Evolutionary conservation across 306 rosid species (phyloP), one percentile per base, ranked within the genome.

Genomic region (Sechiopsis laciniata): DNA sequence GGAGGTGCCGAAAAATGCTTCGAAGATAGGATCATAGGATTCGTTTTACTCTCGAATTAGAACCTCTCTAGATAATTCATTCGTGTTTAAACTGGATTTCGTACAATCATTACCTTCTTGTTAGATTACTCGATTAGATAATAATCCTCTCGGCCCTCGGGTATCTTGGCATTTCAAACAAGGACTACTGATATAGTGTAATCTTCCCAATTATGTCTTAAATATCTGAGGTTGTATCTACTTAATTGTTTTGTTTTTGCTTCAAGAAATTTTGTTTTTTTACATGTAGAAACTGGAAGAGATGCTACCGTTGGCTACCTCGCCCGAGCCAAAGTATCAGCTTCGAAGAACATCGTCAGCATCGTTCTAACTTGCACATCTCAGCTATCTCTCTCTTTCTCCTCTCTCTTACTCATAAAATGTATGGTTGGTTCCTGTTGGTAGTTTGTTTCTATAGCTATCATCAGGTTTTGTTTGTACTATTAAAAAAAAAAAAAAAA

Each of bases 341-440:
- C 95, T 95, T 68, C 95, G 99, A 42, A 87, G 97, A 89, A 83
- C 85, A 2, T 60, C 91, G 29, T 95, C 99, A 6, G 87, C 97
- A 5, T 85, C 88, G 40, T 81, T 95, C 76, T 95, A 83, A 95
- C 73, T 16, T 76, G 58, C 45, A 79, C 83, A 74, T 79, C 40
- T 37, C 73, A 76, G 72, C 78, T 60, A 8, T 71, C 26, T 5
- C 53, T 12, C 32, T 40, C 45, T 37, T 37, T 37, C 45, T 37
- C 45, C 45, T 32, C 46, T 40, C 46, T 40, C 46, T 40, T 40
- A 10, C 63, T 71, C 62, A 22, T 48, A 50, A 50, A 51, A 45
- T 69, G 21, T 69, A 69, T 21, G 66, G 20, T 20, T 32, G 74
- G 16, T 20, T 60, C 20, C 32, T 62, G 37, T 68, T 69, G 74